phyloP scores from a whole-genome alignment of 208 protist genomes.

The Trichomonas vaginalis region DNA sequence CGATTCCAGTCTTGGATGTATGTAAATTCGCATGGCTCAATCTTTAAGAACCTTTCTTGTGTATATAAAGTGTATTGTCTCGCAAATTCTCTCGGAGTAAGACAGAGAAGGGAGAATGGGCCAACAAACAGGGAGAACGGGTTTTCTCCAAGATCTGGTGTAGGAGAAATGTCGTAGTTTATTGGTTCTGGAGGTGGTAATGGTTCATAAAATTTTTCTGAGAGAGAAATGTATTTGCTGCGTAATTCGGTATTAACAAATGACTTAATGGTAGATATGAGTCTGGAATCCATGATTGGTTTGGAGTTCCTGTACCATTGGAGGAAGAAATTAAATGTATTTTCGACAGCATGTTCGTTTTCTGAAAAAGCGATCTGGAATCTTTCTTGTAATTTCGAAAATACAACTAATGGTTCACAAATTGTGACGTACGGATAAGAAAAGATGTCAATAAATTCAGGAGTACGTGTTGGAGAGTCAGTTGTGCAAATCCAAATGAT shows the following conservation, averaged over 20 bases:
- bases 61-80: neutral
- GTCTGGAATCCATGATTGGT: neutral
- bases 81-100: neutral
- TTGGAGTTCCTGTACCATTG: neutral
- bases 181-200: neutral
- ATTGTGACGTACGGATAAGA: neutral
- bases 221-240: neutral
- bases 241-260: neutral
- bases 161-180: neutral
- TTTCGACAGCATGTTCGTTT: neutral
- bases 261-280: neutral
- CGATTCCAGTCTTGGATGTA: neutral
- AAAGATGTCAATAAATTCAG: neutral
- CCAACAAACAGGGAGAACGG: neutral
- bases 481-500: constrained; percentile 15
- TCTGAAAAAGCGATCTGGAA: neutral
- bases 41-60: neutral
- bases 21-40: neutral
- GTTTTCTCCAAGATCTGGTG: neutral
- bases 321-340: neutral
- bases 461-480: neutral
- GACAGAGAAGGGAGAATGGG: neutral
- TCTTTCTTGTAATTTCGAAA: neutral
- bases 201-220: neutral
- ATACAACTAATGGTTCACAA: neutral